These are phyloP conservation scores for Backusella circina DNA, from an alignment of 192 early-diverging fungal genomes.

Conservation along the genomic window DNA sequence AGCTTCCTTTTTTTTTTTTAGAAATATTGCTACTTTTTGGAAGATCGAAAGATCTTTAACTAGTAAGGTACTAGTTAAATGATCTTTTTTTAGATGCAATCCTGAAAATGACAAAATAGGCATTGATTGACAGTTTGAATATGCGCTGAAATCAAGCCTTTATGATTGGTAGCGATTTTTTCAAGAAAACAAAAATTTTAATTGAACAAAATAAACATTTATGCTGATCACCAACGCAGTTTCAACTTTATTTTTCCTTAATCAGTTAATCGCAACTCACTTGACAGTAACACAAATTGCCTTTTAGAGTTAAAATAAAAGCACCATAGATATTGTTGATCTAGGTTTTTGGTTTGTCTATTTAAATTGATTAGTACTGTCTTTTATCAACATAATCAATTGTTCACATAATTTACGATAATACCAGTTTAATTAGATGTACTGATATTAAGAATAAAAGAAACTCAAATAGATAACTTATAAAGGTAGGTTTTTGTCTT, in stretches of 20 bases:
- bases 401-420: too few species aligned
- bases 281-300: neutral
- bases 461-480: too few species aligned
- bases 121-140: neutral
- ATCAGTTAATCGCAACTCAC: neutral
- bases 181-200: neutral
- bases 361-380: too few species aligned
- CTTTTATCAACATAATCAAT: too few species aligned
- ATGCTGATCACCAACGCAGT: neutral
- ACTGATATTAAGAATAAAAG: too few species aligned
- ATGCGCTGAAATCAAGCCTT: neutral
- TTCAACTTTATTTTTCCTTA: neutral
- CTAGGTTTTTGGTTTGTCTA: too few species aligned
- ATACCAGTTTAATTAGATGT: too few species aligned
- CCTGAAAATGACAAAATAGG: neutral
- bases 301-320: neutral
- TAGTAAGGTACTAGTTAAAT: neutral
- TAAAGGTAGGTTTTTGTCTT: too few species aligned
- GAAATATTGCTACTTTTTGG: too few species aligned
- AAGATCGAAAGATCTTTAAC: neutral
- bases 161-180: neutral
- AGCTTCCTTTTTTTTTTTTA: too few species aligned
- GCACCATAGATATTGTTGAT: too few species aligned
- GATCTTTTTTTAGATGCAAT: neutral
- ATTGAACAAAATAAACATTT: neutral